Evolutionary conservation across 1,284 basidiomycete genomes (phyloP), one percentile per base, ranked within the genome.

Genomic region (Megacollybia platyphylla): DNA sequence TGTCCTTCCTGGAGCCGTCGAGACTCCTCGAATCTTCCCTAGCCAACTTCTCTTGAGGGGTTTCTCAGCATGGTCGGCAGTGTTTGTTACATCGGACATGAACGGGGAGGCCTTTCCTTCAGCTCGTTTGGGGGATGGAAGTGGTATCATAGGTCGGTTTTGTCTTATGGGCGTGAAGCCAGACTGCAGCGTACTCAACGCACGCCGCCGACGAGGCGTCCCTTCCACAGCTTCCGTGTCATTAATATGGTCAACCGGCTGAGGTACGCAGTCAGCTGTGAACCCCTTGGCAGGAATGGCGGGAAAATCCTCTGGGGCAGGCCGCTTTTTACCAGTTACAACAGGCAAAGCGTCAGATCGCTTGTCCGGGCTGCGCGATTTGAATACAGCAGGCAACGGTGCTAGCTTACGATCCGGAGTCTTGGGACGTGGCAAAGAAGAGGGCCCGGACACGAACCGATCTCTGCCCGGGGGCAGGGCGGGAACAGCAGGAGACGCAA

Each of bases 221-320:
- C 63, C 63, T 26, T 61, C 66, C 47, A 71, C 67, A 18, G 50
- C 53, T 29, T 49, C 43, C 31, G 64, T 59, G 43, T 61, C 58
- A 42, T 49, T 39, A 46, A 24, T 24, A 5, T 24, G 20, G 20
- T 24, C 20, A 24, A 24, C 20, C 20, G 20, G 20, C 54, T 61
- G 62, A 15, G 65, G 65, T 30, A 68, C 52, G 46, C 73, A 70
- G 13, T 73, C 76, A 5, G 64, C 54, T 6, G 75, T 79, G 53
- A 79, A 77, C 1, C 67, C 75, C 53, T 79, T 76, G 0, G 71
- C 69, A 15, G 79, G 76, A 13, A 78, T 57, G 27, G 42, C 62
- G 39, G 82, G 80, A 49, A 79, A 80, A 51, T 86, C 82, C 44
- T 84, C 83, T 2, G 83, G 82, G 24, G 73, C 75, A 27, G 73